Conservation (phyloP, 371 early-diverging fungal species). For the Mortierella sp. region DNA sequence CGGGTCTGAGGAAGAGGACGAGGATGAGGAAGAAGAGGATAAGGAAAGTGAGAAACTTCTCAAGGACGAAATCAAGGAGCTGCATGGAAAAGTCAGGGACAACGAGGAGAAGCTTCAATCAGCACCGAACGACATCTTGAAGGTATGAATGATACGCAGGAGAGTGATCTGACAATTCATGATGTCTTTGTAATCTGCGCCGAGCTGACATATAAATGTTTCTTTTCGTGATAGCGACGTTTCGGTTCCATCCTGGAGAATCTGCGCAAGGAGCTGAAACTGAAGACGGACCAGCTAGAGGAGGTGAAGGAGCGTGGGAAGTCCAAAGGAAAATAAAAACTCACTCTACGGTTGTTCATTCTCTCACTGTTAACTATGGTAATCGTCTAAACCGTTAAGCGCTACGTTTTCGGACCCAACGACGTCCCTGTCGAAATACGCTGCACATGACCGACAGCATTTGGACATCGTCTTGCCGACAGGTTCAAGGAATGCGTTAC, state of each 20-base stretch:
- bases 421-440: too few relatives aligned
- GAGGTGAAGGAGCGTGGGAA: slow-evolving; percentile 27
- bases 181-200: too few relatives aligned
- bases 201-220: neutral
- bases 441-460: too few relatives aligned
- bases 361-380: too few relatives aligned
- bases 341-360: too few relatives aligned
- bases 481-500: too few relatives aligned
- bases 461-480: too few relatives aligned
- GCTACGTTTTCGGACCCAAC: too few relatives aligned
- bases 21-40: slow-evolving; percentile 41
- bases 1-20: slow-evolving; percentile 29
- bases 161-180: too few relatives aligned
- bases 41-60: slow-evolving; percentile 57
- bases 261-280: slow-evolving; percentile 45
- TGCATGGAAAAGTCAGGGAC: slow-evolving; percentile 58
- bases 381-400: too few relatives aligned
- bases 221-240: slow-evolving; percentile 16
- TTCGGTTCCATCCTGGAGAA: slow-evolving; percentile 46
- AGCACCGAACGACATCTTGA: slow-evolving; percentile 65
- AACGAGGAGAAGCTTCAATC: slow-evolving; percentile 61
- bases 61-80: slow-evolving; percentile 63
- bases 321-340: slow-evolving; percentile 30
- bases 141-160: too few relatives aligned
- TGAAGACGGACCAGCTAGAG: slow-evolving; percentile 44